A percentile compares a stretch with the other conserved stretches of the same genome.
These are phyloP conservation scores for Penicillium pulvis DNA, from an alignment of 495 filamentous ascomycete genomes.

Conservation along the genomic window DNA sequence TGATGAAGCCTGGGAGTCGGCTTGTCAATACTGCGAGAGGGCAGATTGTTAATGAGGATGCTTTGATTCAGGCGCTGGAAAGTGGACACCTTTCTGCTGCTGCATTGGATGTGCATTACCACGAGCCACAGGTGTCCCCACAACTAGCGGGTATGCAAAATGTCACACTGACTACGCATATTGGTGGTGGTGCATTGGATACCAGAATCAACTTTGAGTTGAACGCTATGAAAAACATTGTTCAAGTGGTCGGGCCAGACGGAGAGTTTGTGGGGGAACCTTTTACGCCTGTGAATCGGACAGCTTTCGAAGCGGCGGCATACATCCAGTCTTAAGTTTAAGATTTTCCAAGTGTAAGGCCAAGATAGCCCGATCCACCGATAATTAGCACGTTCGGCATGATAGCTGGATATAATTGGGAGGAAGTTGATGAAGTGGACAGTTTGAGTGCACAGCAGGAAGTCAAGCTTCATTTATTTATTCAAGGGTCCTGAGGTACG, in stretches of 20 bases:
- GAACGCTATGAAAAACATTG: slow-evolving; percentile 25
- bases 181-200: slow-evolving; percentile 21
- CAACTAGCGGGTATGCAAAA: slow-evolving; percentile 22
- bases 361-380: slow-evolving; percentile 48
- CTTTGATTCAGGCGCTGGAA: slow-evolving; percentile 63
- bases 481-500: no score
- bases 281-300: slow-evolving; percentile 24
- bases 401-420: background rate
- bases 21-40: slow-evolving; percentile 71
- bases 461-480: background rate
- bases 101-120: slow-evolving; percentile 66
- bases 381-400: slow-evolving; percentile 49
- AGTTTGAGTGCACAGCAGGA: background rate
- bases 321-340: background rate
- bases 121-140: slow-evolving; percentile 45
- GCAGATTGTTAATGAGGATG: slow-evolving; percentile 64
- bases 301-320: slow-evolving; percentile 18
- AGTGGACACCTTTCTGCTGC: slow-evolving; percentile 48
- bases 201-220: slow-evolving; percentile 24
- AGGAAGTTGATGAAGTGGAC: background rate
- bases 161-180: slow-evolving; percentile 24
- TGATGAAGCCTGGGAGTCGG: slow-evolving; percentile 54
- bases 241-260: slow-evolving; percentile 17
- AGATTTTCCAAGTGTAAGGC: slow-evolving; percentile 32
- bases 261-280: slow-evolving; percentile 22